A percentile compares a stretch with the other conserved stretches of the same genome.
These are phyloP conservation scores for Barnettozyma pratensis DNA, from an alignment of 805 yeast species.

Conservation along the genomic window DNA sequence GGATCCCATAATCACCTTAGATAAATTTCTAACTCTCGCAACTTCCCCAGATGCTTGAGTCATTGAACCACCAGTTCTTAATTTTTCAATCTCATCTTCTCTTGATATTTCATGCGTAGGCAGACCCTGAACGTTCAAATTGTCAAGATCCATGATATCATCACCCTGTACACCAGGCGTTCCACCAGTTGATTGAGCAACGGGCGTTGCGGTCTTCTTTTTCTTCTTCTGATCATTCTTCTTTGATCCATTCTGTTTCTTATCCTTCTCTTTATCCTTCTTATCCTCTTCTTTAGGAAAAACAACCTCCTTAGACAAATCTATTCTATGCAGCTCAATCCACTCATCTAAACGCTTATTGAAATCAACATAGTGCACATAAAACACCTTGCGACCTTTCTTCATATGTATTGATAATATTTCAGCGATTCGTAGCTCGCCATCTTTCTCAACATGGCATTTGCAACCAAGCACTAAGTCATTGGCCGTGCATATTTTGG, in stretches of 20 bases:
- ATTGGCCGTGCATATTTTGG: conserved; percentile 23
- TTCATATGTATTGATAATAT: conserved; percentile 69
- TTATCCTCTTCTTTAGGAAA: conserved; percentile 56
- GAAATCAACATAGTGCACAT: conserved; percentile 91
- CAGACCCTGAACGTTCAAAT: conserved; percentile 80
- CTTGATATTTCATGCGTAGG: conserved; percentile 67
- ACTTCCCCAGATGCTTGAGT: conserved; percentile 83
- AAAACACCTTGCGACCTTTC: conserved; percentile 74
- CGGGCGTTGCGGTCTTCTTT: conserved; percentile 19
- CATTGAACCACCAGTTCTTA: conserved; percentile 96
- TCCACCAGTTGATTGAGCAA: conserved; percentile 27
- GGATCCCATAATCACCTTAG: conserved; percentile 76
- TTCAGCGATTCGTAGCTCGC: conserved; percentile 77
- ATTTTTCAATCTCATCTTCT: conserved; percentile 88
- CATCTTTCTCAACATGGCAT: conserved; percentile 77
- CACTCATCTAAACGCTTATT: conserved; percentile 97
- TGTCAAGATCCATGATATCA: conserved; percentile 81
- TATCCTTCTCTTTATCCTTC: conserved; percentile 40
- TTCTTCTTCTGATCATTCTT: conserved; percentile 28
- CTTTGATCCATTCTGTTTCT: conserved; percentile 22
- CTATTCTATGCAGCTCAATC: conserved; percentile 70
- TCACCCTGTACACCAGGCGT: conserved; percentile 16
- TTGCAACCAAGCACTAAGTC: conserved; percentile 75
- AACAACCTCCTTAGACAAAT: conserved; percentile 62
- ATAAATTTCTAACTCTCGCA: conserved; percentile 82